Evolutionary conservation across 2,329 filamentous ascomycete species (phyloP), one percentile per base, ranked within the genome.

Genomic region (Chaetomiaceae sp.): DNA sequence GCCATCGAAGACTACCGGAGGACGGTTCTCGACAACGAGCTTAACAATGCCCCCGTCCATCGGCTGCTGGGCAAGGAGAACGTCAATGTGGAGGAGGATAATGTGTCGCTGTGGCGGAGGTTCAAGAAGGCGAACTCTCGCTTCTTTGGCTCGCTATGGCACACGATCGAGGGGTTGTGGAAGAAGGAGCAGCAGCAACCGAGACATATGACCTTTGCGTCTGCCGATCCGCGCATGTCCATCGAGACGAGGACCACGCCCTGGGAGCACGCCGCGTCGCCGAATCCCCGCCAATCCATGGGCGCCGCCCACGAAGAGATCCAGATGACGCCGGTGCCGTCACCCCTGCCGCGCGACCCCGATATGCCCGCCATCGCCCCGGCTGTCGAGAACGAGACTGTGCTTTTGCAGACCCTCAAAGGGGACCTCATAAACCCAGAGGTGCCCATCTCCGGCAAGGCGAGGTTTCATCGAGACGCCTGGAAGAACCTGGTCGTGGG

Each of bases 401-500:
- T 69, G 7, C 69, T 73, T n/a, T 53, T 77, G 51, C 70, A 70
- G 45, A 72, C 69, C 34, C 72, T 78, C 60, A 77, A 80, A 59
- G 73, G 74, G 6, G 75, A 82, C 64, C 68, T 99, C 36, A 80
- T 97, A 60, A 89, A 97, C 66, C 83, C 82, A 27, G 78, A 82
- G 43, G 78, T 83, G 56, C 77, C 82, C 14, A 74, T 80, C 0
- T 76, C 82, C 4, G 88, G 87, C 50, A 87, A 81, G 46, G 89
- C 91, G 31, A 82, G 88, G 22, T 99, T 99, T 72, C 92, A 95
- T 70, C 88, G 87, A 63, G 91, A 96, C 65, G 85, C 84, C 39
- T 99, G 94, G 94, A 99, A 99, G 72, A 95, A 85, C 64, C 80
- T 99, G 14, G 85, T 91, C 64, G 94, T 99, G 8, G 94, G 94